Conservation (phyloP, 805 yeast species). For the Maudiozyma bulderi region DNA sequence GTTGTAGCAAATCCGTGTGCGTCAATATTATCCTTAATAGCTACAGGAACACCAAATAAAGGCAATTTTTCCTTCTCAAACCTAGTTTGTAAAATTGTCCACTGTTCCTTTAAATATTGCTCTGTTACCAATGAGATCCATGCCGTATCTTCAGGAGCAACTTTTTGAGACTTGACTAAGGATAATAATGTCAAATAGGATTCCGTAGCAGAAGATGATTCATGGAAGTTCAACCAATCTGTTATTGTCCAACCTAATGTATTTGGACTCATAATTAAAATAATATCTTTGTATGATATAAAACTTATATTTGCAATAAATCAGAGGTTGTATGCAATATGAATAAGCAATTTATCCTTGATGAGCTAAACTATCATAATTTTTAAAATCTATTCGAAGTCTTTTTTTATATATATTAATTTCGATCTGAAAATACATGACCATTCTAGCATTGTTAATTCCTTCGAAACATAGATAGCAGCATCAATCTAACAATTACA, state of each 20-base stretch:
- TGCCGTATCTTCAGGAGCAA: constrained; percentile 60
- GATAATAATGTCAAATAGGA: constrained; percentile 43
- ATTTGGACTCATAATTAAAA: neutral
- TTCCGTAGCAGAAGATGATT: constrained; percentile 46
- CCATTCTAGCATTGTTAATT: too few species aligned
- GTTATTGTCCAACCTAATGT: constrained; percentile 68
- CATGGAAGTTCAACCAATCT: constrained; percentile 71
- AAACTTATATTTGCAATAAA: too few species aligned
- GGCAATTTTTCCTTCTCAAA: constrained; percentile 47
- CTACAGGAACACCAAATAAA: constrained; percentile 90
- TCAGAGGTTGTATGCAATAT: too few species aligned
- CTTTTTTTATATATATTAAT: too few species aligned
- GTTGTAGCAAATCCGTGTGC: constrained; percentile 76
- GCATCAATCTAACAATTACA: too few species aligned
- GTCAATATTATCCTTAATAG: constrained; percentile 91
- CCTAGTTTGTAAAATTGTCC: constrained; percentile 62
- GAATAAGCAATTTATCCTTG: too few species aligned
- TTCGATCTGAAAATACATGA: too few species aligned
- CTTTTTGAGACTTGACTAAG: constrained; percentile 39
- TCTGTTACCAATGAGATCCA: constrained; percentile 76
- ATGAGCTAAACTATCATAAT: too few species aligned
- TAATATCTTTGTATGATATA: neutral
- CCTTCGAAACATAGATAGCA: too few species aligned
- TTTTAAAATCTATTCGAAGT: too few species aligned
- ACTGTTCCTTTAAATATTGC: constrained; percentile 62